A percentile compares a stretch with the other conserved stretches of the same genome.
phyloP scores from a whole-genome alignment of 2,329 filamentous ascomycete species.

The Coniochaeta hoffmannii region DNA sequence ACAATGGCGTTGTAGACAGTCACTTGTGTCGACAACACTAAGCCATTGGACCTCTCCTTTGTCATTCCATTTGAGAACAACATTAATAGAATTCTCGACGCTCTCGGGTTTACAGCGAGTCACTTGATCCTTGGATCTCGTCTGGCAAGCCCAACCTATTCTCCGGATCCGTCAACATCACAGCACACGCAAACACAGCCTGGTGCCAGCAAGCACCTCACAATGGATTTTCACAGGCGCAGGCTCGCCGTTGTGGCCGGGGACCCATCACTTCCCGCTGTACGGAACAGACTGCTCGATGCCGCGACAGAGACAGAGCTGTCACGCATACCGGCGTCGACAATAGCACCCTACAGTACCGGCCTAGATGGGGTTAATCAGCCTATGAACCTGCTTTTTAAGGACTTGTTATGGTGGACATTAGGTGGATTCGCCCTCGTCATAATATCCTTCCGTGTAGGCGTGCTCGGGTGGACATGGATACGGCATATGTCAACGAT shows the following conservation, averaged over 20 bases:
- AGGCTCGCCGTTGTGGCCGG: conserved; percentile 18
- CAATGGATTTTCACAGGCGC: conserved; percentile 24
- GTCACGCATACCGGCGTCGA: conserved; percentile 31
- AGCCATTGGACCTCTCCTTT: neutral
- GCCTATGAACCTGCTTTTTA: conserved; percentile 47
- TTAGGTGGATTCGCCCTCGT: conserved; percentile 47
- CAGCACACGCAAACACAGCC: neutral
- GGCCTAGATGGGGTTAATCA: conserved; percentile 56
- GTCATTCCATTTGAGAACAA: too few species aligned
- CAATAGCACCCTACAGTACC: conserved; percentile 48
- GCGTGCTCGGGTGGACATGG: conserved; percentile 47
- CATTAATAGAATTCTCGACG: neutral
- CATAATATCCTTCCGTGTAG: conserved; percentile 45
- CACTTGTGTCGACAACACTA: neutral
- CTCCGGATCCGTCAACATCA: neutral
- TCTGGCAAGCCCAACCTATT: neutral
- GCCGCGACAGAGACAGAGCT: conserved; percentile 10
- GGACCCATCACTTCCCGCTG: neutral
- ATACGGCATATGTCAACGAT: conserved; percentile 54
- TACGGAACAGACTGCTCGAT: conserved; percentile 4
- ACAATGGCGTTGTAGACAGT: neutral
- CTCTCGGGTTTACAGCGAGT: neutral
- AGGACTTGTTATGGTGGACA: conserved; percentile 52
- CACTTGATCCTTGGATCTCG: neutral
- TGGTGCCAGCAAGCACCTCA: neutral